phyloP scores from a whole-genome alignment of 2,329 filamentous ascomycete genomes.

The Fusarium clavum region DNA sequence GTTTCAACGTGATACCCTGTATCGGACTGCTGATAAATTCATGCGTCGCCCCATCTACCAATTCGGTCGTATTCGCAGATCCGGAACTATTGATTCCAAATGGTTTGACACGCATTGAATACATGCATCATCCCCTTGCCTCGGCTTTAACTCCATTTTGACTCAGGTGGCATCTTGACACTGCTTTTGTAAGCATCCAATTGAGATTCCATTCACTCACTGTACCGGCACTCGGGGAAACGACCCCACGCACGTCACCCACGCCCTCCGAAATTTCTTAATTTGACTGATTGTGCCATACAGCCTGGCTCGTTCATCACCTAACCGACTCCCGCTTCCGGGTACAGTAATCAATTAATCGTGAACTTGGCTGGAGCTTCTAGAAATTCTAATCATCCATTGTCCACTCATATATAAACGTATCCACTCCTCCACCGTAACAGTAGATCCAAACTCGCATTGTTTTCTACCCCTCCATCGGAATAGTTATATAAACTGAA shows the following conservation, averaged over 20 bases:
- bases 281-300: slow-evolving; percentile 42
- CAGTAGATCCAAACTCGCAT: slow-evolving; percentile 11
- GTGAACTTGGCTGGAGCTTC: slow-evolving; percentile 11
- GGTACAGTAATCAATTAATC: slow-evolving; percentile 21
- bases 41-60: slow-evolving; percentile 17
- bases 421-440: slow-evolving; percentile 31
- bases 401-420: slow-evolving; percentile 4
- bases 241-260: slow-evolving; percentile 17
- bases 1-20: slow-evolving; percentile 7
- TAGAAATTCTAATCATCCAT: neutral
- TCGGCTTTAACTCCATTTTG: neutral
- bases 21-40: slow-evolving; percentile 31
- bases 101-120: neutral
- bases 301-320: slow-evolving; percentile 38
- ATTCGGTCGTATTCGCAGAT: slow-evolving; percentile 28
- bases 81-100: slow-evolving; percentile 36
- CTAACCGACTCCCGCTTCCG: slow-evolving; percentile 20
- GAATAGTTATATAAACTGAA: slow-evolving; percentile 18
- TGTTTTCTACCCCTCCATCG: slow-evolving; percentile 12
- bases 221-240: slow-evolving; percentile 30
- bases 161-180: neutral
- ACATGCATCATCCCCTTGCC: neutral
- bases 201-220: neutral
- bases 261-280: slow-evolving; percentile 19
- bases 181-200: slow-evolving; percentile 37